Percentiles rank a stretch among this genome's conserved stretches.
These are phyloP conservation scores for Pueraria montana DNA, from an alignment of 306 rosid species.

Conservation along the genomic window DNA sequence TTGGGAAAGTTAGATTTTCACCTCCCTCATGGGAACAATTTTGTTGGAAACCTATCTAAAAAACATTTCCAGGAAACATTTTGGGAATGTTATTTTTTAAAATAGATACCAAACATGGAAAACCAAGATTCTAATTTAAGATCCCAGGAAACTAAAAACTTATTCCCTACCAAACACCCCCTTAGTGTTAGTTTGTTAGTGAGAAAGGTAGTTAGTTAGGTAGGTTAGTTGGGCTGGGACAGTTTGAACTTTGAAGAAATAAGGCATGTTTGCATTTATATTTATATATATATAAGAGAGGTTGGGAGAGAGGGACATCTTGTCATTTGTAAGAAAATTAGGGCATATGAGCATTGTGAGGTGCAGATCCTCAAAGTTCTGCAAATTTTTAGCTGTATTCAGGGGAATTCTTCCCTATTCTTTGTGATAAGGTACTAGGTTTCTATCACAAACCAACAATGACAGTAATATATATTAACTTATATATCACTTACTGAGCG, in stretches of 20 bases:
- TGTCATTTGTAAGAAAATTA: background rate
- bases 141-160: too few relatives aligned
- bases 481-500: slow-evolving; percentile 73
- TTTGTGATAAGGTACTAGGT: background rate
- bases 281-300: background rate
- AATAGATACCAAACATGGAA: too few relatives aligned
- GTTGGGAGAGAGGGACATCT: background rate
- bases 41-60: too few relatives aligned
- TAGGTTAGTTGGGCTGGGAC: background rate
- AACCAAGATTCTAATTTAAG: too few relatives aligned
- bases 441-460: background rate
- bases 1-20: too few relatives aligned
- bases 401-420: background rate
- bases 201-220: background rate
- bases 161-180: too few relatives aligned
- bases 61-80: too few relatives aligned
- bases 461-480: slow-evolving; percentile 33
- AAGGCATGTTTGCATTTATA: background rate
- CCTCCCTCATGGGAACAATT: too few relatives aligned
- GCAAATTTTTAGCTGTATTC: background rate
- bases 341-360: background rate
- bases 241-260: background rate
- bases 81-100: too few relatives aligned
- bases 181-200: background rate
- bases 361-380: background rate